These are phyloP conservation scores for Yarrowia keelungensis DNA, from an alignment of 805 yeast species.

Conservation along the genomic window DNA sequence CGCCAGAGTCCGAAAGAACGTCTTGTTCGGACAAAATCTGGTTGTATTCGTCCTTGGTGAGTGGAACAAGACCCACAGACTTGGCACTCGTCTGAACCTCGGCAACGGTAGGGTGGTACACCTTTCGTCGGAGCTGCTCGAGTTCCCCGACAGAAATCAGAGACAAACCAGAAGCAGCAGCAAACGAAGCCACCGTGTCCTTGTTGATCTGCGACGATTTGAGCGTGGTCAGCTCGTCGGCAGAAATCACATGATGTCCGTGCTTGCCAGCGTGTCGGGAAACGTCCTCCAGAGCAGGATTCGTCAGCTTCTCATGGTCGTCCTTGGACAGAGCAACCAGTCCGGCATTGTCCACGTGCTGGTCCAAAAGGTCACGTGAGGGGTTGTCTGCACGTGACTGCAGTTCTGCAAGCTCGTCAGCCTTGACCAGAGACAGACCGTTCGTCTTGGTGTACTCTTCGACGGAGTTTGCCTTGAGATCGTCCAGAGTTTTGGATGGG, in stretches of 20 bases:
- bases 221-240: slow-evolving; percentile 21
- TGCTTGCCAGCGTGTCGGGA: neutral
- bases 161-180: slow-evolving; percentile 34
- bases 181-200: slow-evolving; percentile 8
- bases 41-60: slow-evolving; percentile 39
- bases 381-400: slow-evolving; percentile 29
- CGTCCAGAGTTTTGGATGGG: slow-evolving; percentile 10
- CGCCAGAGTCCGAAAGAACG: slow-evolving; percentile 17
- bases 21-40: slow-evolving; percentile 20
- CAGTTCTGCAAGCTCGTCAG: slow-evolving; percentile 43
- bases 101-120: slow-evolving; percentile 31
- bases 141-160: slow-evolving; percentile 5
- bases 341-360: slow-evolving; percentile 21
- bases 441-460: slow-evolving; percentile 31
- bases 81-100: slow-evolving; percentile 38
- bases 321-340: neutral
- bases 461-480: slow-evolving; percentile 28
- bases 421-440: slow-evolving; percentile 41
- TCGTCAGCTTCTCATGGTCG: slow-evolving; percentile 10
- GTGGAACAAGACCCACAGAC: slow-evolving; percentile 35
- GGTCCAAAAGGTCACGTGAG: neutral
- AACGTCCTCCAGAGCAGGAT: slow-evolving; percentile 10
- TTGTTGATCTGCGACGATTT: slow-evolving; percentile 13
- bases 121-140: slow-evolving; percentile 21
- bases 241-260: slow-evolving; percentile 8